phyloP scores from a whole-genome alignment of 2,329 filamentous ascomycete genomes.

The Dothistroma septosporum region DNA sequence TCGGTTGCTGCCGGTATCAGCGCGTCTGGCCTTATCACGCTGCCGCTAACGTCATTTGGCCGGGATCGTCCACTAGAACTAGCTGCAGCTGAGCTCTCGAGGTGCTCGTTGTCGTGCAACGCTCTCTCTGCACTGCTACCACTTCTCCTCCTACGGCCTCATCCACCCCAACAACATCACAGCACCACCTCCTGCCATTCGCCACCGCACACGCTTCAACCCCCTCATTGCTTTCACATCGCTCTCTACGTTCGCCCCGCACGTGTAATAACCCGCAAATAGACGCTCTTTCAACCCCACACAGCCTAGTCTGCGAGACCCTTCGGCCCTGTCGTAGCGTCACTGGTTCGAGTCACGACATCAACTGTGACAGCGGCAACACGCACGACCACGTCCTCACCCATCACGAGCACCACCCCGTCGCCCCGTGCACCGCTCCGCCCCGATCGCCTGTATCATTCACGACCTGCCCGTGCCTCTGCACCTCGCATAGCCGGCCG shows the following conservation, averaged over 20 bases:
- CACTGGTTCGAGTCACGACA: constrained; percentile 10
- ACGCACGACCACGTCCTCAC: not conserved
- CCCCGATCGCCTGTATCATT: not conserved
- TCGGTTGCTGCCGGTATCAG: not conserved
- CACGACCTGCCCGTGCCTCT: constrained; percentile 5
- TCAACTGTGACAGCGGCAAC: constrained; percentile 5
- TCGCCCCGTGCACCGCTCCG: constrained; percentile 3
- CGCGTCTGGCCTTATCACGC: not conserved
- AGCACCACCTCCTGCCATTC: not conserved
- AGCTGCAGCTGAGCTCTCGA: not conserved
- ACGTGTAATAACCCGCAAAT: not conserved
- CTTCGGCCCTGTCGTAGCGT: constrained; percentile 1
- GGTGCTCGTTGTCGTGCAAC: not conserved
- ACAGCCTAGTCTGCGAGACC: not conserved
- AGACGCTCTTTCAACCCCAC: not conserved
- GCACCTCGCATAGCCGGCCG: constrained; percentile 12
- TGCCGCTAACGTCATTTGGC: not conserved
- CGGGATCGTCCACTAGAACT: not conserved
- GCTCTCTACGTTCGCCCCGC: not conserved
- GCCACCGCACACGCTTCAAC: not conserved
- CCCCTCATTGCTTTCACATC: not conserved
- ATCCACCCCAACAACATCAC: not conserved
- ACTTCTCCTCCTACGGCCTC: not conserved
- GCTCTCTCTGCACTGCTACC: not conserved
- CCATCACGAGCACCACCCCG: constrained; percentile 10